Evolutionary conservation across 495 filamentous ascomycete species (phyloP).

Genomic region (Neurospora sp.): DNA sequence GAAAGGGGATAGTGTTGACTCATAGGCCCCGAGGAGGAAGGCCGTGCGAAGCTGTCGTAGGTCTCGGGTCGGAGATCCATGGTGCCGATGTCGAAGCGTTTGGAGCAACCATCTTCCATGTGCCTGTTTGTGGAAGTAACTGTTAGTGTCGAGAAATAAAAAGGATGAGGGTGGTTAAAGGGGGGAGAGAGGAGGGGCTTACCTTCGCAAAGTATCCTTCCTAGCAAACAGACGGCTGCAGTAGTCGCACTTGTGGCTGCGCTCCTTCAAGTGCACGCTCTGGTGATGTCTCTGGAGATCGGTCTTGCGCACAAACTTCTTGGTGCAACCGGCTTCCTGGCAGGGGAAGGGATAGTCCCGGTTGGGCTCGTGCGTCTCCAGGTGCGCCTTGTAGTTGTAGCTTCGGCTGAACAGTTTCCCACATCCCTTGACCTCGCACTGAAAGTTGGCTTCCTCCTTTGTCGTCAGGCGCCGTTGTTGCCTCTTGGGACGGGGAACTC

Average conservation of each 20-base stretch:
- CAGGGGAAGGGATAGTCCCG: conserved; percentile 63
- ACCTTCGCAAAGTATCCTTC: conserved; percentile 77
- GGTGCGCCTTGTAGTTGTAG: conserved; percentile 86
- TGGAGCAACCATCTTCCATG: conserved; percentile 70
- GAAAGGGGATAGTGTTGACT: conserved; percentile 8
- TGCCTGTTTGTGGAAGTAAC: conserved; percentile 38
- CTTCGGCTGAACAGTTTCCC: conserved; percentile 72
- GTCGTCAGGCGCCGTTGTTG: conserved; percentile 52
- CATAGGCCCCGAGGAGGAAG: conserved; percentile 15
- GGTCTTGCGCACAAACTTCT: conserved; percentile 72
- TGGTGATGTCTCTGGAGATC: conserved; percentile 75
- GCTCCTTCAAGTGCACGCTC: conserved; percentile 71
- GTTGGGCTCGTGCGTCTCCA: conserved; percentile 79
- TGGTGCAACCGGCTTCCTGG: conserved; percentile 50
- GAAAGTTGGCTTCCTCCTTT: conserved; percentile 63
- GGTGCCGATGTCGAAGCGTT: conserved; percentile 51
- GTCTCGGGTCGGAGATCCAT: conserved; percentile 33
- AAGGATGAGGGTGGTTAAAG: neutral
- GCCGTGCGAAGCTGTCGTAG: conserved; percentile 21
- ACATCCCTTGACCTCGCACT: conserved; percentile 62
- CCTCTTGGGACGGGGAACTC: conserved; percentile 30
- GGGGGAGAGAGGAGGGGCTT: conserved; percentile 11
- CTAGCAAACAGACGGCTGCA: conserved; percentile 69
- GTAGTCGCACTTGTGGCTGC: conserved; percentile 58
- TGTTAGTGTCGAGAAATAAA: conserved; percentile 9